Conservation (phyloP, 225 moss, liverwort and hornwort species). For the Polytrichum commune region DNA sequence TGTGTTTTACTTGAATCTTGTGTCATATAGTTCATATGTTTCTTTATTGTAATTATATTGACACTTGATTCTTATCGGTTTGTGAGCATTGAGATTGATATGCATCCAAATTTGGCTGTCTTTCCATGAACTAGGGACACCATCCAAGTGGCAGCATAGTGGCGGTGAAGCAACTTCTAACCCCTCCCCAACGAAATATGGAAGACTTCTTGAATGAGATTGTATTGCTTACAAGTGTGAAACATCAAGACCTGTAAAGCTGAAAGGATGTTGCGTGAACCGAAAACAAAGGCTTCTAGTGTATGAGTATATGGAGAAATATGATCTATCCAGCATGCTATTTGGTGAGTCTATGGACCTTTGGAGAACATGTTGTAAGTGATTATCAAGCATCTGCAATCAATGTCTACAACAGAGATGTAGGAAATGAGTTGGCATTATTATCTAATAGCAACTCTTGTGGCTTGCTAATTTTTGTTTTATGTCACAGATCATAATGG, state of each 20-base stretch:
- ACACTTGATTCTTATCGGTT: no score
- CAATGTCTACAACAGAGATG: no score
- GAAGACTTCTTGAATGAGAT: not conserved
- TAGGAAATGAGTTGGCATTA: no score
- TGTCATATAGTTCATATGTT: no score
- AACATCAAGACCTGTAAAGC: not conserved
- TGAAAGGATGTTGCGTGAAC: slow-evolving; percentile 34
- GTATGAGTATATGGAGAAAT: slow-evolving; percentile 41
- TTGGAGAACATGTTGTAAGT: no score
- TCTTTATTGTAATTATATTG: no score
- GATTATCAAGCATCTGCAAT: no score
- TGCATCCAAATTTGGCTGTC: no score
- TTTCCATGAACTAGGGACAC: not conserved
- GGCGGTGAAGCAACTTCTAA: not conserved
- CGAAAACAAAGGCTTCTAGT: slow-evolving; percentile 30
- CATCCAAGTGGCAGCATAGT: not conserved
- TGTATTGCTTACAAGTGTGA: not conserved
- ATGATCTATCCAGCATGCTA: slow-evolving; percentile 11
- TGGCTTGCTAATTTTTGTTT: no score
- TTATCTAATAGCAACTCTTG: no score
- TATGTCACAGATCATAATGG: not conserved
- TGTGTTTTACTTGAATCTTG: no score
- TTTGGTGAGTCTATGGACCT: not conserved
- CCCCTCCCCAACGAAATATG: not conserved
- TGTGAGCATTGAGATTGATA: no score